Conservation (phyloP, 1,139 yeast species). For the Candida buenavistaensis region DNA sequence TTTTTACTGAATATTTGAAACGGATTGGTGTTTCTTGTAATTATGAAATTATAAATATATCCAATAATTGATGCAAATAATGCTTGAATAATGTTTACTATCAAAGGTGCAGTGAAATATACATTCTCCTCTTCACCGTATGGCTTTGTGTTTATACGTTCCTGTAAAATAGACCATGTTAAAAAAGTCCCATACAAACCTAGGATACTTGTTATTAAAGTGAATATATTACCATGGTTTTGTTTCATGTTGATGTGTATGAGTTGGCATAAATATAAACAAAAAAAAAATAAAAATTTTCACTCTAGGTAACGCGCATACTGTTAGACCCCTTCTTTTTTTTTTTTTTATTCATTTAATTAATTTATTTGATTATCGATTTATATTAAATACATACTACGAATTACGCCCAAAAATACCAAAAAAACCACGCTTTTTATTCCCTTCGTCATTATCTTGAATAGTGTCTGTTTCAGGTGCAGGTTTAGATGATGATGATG, state of each 20-base stretch:
- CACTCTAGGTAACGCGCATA: no score
- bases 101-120: constrained; percentile 71
- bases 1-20: constrained; percentile 28
- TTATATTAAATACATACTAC: no score
- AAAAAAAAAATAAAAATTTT: no score
- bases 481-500: no score
- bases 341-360: no score
- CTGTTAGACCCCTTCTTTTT: no score
- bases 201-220: constrained; percentile 53
- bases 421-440: constrained; percentile 35
- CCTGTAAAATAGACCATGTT: constrained; percentile 91
- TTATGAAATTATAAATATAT: constrained; percentile 49
- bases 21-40: constrained; percentile 29
- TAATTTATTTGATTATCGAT: no score
- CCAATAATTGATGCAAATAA: constrained; percentile 73
- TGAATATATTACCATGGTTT: constrained; percentile 14
- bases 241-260: constrained; percentile 2
- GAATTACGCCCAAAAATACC: constrained; percentile 48
- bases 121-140: constrained; percentile 48
- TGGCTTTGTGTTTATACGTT: constrained; percentile 76
- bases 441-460: not conserved
- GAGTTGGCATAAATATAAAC: not conserved
- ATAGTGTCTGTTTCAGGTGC: no score
- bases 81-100: constrained; percentile 75
- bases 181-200: constrained; percentile 86